Conservation (phyloP, 306 rosid species). For the Trichosanthes cucumerina region DNA sequence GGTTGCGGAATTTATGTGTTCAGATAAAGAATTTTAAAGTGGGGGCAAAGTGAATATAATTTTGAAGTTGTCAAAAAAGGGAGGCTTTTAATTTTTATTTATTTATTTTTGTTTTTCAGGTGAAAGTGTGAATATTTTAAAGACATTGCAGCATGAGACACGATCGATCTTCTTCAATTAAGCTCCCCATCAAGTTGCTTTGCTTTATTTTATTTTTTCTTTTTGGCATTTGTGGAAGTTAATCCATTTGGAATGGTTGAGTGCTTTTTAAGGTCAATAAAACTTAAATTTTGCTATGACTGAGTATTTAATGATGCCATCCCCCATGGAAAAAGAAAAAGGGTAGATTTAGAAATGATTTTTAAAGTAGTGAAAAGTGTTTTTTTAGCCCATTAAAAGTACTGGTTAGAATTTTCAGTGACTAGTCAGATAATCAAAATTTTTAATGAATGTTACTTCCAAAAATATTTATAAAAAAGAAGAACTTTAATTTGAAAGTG, state of each 20-base stretch:
- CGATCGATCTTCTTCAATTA: not conserved
- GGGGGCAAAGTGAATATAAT: not conserved
- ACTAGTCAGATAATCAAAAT: not conserved
- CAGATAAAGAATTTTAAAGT: not conserved
- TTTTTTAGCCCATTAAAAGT: not conserved
- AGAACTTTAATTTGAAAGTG: not conserved
- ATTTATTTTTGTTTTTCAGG: not conserved
- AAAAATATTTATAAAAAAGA: too few species aligned
- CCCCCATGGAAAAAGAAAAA: not conserved
- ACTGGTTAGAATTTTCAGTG: not conserved
- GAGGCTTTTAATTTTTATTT: not conserved
- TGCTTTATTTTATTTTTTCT: not conserved
- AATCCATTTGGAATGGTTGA: not conserved
- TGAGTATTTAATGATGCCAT: not conserved
- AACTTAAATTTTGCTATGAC: not conserved
- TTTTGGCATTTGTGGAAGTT: not conserved
- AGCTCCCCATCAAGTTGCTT: not conserved
- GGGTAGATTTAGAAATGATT: not conserved
- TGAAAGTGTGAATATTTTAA: not conserved
- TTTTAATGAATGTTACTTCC: not conserved
- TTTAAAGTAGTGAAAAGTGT: not conserved
- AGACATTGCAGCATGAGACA: conserved; percentile 1
- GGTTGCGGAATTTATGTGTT: not conserved
- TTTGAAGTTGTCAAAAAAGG: not conserved
- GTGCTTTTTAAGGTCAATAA: not conserved